A percentile compares a stretch with the other conserved stretches of the same genome.
These are phyloP conservation scores for Rhynchosporium secalis DNA, from an alignment of 2,329 filamentous ascomycete genomes.

Conservation along the genomic window DNA sequence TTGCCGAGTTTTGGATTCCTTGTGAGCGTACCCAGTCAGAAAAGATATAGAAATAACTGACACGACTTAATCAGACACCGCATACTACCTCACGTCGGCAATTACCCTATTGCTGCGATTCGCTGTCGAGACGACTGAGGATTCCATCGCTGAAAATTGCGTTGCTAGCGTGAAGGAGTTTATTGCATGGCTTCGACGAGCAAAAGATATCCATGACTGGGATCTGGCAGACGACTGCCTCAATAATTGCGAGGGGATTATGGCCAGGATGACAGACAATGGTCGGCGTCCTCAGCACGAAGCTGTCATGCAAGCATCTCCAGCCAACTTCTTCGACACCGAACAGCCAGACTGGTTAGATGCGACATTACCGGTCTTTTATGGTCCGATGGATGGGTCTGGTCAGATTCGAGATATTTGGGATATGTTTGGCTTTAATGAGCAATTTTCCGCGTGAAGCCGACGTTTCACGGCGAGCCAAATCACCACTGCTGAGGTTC, in stretches of 20 bases:
- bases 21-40: constrained; percentile 26
- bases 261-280: constrained; percentile 9
- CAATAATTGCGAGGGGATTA: constrained; percentile 11
- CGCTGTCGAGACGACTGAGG: constrained; percentile 27
- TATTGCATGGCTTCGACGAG: constrained; percentile 22
- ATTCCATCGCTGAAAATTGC: constrained; percentile 17
- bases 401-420: constrained; percentile 5
- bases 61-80: constrained; percentile 29
- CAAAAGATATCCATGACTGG: constrained; percentile 34
- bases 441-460: background rate
- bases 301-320: background rate
- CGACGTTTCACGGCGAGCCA: background rate
- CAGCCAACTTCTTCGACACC: background rate
- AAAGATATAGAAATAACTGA: background rate
- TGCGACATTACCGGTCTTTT: constrained; percentile 7
- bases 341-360: constrained; percentile 9
- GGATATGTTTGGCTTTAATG: constrained; percentile 13
- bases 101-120: constrained; percentile 29
- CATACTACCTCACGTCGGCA: constrained; percentile 38
- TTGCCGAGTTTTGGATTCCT: constrained; percentile 38
- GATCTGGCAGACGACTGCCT: constrained; percentile 32
- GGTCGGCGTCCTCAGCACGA: background rate
- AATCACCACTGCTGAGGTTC: no score
- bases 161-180: constrained; percentile 15
- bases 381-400: constrained; percentile 12